A percentile compares a stretch with the other conserved stretches of the same genome.
Evolutionary conservation across 441 rosid species (phyloP).

Genomic region (Isatis lusitanica): DNA sequence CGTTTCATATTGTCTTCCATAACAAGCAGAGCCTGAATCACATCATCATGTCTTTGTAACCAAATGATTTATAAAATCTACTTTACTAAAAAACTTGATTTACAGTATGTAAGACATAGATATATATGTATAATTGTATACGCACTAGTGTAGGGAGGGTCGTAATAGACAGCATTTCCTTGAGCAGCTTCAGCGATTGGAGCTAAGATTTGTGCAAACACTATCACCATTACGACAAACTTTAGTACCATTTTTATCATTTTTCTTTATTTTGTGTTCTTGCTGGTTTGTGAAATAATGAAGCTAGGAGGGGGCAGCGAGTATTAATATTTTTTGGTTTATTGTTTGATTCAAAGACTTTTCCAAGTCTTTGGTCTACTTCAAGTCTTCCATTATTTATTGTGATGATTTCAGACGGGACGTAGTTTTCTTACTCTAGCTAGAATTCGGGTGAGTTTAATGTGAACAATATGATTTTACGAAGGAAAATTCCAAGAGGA

Average conservation of each 20-base stretch:
- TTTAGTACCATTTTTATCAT: background rate
- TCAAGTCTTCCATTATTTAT: conserved; percentile 21
- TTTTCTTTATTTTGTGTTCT: background rate
- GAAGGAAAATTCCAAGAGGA: conserved; percentile 25
- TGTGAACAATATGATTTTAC: background rate
- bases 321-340: background rate
- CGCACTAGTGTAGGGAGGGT: conserved; percentile 43
- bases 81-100: no score
- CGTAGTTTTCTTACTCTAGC: conserved; percentile 1
- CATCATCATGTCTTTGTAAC: background rate
- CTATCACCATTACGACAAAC: conserved; percentile 7
- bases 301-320: background rate
- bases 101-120: background rate
- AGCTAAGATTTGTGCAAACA: conserved; percentile 28
- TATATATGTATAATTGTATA: background rate
- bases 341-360: conserved; percentile 11
- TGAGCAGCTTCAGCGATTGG: conserved; percentile 33
- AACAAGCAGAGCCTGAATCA: conserved; percentile 42
- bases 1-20: conserved; percentile 2
- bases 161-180: conserved; percentile 41
- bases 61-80: no score
- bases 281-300: conserved; percentile 13
- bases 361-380: conserved; percentile 28
- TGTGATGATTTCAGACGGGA: conserved; percentile 15
- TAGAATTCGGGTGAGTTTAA: conserved; percentile 4